A percentile compares a stretch with the other conserved stretches of the same genome.
phyloP scores from a whole-genome alignment of 768 basidiomycete species.

The Lactifluus pinguis region DNA sequence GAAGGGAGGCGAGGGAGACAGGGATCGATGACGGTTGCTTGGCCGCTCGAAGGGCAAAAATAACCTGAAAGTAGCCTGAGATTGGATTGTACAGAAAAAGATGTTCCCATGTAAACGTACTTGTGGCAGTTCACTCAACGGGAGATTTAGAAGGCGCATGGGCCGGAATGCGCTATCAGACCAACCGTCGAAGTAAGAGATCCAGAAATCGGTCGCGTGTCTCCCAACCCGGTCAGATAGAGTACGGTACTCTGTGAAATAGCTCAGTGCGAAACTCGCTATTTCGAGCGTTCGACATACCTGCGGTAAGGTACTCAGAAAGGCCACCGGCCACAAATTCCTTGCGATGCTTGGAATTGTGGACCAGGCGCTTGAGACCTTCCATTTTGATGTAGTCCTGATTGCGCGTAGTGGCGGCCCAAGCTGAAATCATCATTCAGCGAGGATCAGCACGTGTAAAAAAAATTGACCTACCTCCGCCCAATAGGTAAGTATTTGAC shows the following conservation, averaged over 20 bases:
- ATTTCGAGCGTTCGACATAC: slow-evolving; percentile 19
- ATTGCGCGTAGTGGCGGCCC: slow-evolving; percentile 66
- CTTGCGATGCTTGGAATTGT: slow-evolving; percentile 47
- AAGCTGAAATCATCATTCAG: slow-evolving; percentile 31
- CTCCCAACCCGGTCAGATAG: slow-evolving; percentile 14
- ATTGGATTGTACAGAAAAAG: not conserved
- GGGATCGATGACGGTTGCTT: slow-evolving; percentile 19
- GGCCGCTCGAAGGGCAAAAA: slow-evolving; percentile 15
- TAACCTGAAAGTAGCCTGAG: slow-evolving; percentile 4
- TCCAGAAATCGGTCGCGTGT: slow-evolving; percentile 11
- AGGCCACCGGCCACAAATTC: slow-evolving; percentile 67
- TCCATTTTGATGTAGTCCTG: slow-evolving; percentile 52
- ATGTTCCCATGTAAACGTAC: not conserved
- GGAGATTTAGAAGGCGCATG: not conserved
- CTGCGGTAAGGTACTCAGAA: slow-evolving; percentile 39
- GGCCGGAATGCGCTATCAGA: not conserved
- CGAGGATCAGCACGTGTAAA: no score
- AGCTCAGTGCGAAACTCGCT: not conserved
- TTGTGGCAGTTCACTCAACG: slow-evolving; percentile 13
- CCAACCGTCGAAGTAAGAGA: not conserved
- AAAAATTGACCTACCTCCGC: not conserved
- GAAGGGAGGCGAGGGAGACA: slow-evolving; percentile 25
- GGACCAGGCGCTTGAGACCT: slow-evolving; percentile 54
- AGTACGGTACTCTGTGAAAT: slow-evolving; percentile 2
- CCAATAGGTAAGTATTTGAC: not conserved